Conservation (phyloP, 345 rosid genomes). For the Pistacia vera region DNA sequence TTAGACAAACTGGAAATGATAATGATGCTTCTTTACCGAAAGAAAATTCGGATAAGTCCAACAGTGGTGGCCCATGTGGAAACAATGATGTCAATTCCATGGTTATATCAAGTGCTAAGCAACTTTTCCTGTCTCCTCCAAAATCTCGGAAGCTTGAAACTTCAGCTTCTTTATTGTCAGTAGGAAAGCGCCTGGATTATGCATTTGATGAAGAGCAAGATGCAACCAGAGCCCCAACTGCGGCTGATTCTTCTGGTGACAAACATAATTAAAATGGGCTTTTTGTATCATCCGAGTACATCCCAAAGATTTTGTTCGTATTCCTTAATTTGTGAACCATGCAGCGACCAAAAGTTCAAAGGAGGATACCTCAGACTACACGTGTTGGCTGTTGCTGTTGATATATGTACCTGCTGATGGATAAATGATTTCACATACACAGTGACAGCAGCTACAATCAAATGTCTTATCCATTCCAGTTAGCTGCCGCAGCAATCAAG, state of each 20-base stretch:
- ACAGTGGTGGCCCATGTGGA: too few relatives aligned
- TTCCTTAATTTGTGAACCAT: too few relatives aligned
- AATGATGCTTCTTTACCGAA: background rate
- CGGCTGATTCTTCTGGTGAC: background rate
- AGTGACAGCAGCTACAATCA: too few relatives aligned
- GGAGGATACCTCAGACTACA: too few relatives aligned
- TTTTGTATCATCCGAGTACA: background rate
- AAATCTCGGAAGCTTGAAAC: conserved; percentile 27
- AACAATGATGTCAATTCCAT: background rate
- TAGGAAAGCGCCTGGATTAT: conserved; percentile 21
- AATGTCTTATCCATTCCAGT: too few relatives aligned
- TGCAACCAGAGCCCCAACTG: background rate
- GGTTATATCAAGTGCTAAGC: background rate
- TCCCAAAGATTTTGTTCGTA: conserved; percentile 14
- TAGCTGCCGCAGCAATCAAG: too few relatives aligned
- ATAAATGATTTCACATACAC: too few relatives aligned
- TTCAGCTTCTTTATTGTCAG: background rate
- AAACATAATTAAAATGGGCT: background rate
- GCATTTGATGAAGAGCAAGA: conserved; percentile 14
- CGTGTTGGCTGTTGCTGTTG: too few relatives aligned
- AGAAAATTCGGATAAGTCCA: background rate
- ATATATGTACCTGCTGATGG: too few relatives aligned
- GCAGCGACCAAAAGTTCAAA: too few relatives aligned
- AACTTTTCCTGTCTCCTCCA: conserved; percentile 15
- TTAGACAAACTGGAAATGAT: background rate